Evolutionary conservation across 345 rosid genomes (phyloP).

Genomic region (Syzygium grande): DNA sequence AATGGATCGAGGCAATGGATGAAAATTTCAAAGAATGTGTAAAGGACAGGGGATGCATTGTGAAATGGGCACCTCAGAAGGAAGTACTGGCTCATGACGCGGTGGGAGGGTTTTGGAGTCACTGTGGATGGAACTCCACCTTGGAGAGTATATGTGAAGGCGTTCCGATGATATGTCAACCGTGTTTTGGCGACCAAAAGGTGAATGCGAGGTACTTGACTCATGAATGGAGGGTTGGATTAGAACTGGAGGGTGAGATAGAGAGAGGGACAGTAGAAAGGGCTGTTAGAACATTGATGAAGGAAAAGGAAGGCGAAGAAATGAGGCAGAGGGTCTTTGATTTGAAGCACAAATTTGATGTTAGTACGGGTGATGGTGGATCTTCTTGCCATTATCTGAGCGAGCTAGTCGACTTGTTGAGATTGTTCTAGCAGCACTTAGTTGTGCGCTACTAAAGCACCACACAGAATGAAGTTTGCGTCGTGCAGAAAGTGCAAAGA

Average conservation of each 20-base stretch:
- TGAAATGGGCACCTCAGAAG: conserved; percentile 44
- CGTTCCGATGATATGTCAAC: conserved; percentile 34
- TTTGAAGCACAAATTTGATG: conserved; percentile 11
- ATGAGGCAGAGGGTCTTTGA: conserved; percentile 21
- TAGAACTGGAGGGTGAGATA: conserved; percentile 18
- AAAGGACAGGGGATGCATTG: conserved; percentile 25
- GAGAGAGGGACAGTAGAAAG: conserved; percentile 16
- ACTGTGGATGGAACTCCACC: conserved; percentile 50
- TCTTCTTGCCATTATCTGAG: conserved; percentile 20
- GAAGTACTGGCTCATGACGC: conserved; percentile 30
- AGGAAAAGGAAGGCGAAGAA: conserved; percentile 24
- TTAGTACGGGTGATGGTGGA: conserved; percentile 6
- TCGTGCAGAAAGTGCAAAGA: neutral
- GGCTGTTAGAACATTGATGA: conserved; percentile 24
- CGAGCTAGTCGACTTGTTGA: conserved; percentile 13
- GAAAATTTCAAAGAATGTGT: conserved; percentile 3
- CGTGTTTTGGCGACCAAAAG: conserved; percentile 24
- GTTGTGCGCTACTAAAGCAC: neutral
- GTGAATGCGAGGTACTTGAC: conserved; percentile 33
- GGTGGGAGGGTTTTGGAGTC: conserved; percentile 37
- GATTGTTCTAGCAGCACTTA: neutral
- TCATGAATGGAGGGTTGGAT: conserved; percentile 34
- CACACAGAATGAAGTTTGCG: neutral
- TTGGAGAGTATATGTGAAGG: conserved; percentile 39
- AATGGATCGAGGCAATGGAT: neutral